Percentiles rank a stretch among this genome's conserved stretches.
Evolutionary conservation across 495 filamentous ascomycete species (phyloP).

Genomic region (Parathielavia hyrcaniae): DNA sequence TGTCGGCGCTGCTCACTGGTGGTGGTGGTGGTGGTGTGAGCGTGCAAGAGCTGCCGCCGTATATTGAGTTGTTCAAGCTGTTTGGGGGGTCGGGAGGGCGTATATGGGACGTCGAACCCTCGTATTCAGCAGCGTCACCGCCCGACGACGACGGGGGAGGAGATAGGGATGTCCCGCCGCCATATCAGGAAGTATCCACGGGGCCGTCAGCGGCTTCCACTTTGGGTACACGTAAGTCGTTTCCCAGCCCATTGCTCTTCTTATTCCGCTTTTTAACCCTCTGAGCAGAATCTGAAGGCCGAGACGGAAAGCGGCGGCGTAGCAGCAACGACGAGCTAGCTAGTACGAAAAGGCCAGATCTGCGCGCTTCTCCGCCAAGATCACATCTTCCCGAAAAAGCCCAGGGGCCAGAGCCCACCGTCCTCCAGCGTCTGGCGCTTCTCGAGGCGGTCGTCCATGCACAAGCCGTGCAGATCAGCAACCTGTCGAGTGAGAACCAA

Average conservation of each 20-base stretch:
- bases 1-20: background rate
- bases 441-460: background rate
- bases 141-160: background rate
- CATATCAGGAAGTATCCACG: background rate
- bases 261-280: background rate
- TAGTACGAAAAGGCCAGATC: background rate
- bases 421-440: background rate
- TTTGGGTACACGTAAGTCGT: background rate
- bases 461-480: conserved; percentile 1
- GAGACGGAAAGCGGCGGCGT: background rate
- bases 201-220: background rate
- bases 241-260: background rate
- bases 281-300: background rate
- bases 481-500: conserved; percentile 1
- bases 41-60: background rate
- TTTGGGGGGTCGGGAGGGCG: background rate
- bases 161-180: background rate
- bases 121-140: background rate
- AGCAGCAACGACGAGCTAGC: background rate
- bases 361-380: background rate
- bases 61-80: background rate
- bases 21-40: background rate
- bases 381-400: background rate
- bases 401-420: background rate
- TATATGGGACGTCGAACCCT: background rate